Evolutionary conservation across 768 basidiomycete genomes (phyloP), one percentile per base, ranked within the genome.

Genomic region (Suillus weaverae): DNA sequence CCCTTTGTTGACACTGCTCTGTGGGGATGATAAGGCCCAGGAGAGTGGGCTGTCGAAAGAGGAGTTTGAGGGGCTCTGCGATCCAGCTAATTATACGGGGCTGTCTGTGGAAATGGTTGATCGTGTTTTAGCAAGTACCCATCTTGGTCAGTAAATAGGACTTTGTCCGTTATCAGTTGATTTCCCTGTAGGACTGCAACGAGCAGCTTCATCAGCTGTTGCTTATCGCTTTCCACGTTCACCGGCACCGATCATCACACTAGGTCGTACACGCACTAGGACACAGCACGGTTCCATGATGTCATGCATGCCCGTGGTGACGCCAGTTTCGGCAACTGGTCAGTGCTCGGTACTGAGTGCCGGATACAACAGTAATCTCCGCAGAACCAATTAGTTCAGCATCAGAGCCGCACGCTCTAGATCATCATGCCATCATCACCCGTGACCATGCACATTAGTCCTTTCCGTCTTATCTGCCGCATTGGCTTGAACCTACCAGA

Each of bases 81-180:
- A 81, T 44, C 80, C 83, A 33, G 64, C 48, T 4, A 77, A 78
- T 54, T 82, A 82, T 57, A 54, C 81, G 20, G 81, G 82, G 4
- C 62, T 67, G 66, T 79, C 78, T 60, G 63, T 61, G 22, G 69
- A 70, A 61, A 75, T 82, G 76, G 68, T 64, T 0, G 62, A 66
- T 32, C 70, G 68, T 1, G 64, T 70, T 30, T 26, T 59, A 35
- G 63, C 68, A 20, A 55, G 48, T 35, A 36, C 26, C 14, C 5
- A 48, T n/a, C 43, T 33, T 5, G n/a, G 13, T 44, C n/a, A 39
- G 56, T 57, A 18, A 39, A 39, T 57, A 9, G 1, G 36, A 38
- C 36, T 22, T 26, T 57, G 32, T 3, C 18, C 5, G 2, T 20
- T 20, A 20, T 33, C 10, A 33, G 32, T 33, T 54, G 18, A 53